These are phyloP conservation scores for Diplodia mutila DNA, from an alignment of 2,329 filamentous ascomycete species.

Conservation along the genomic window DNA sequence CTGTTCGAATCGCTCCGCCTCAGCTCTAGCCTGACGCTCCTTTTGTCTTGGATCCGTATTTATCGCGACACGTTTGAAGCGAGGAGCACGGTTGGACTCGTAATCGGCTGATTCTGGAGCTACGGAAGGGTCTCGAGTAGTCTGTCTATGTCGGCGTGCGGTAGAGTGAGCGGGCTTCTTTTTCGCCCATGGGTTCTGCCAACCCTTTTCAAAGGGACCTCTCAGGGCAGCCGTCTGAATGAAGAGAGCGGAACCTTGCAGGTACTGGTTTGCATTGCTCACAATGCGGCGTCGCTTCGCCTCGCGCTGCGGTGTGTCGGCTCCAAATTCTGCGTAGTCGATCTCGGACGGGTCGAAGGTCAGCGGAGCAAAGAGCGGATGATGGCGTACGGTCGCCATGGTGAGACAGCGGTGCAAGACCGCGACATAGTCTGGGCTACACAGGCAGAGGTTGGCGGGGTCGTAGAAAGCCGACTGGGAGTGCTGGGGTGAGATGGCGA, in stretches of 20 bases:
- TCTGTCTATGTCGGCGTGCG: background rate
- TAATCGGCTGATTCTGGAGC: background rate
- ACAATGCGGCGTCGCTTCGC: constrained; percentile 63
- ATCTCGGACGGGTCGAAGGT: background rate
- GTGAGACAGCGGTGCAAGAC: constrained; percentile 9
- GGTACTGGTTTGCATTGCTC: constrained; percentile 60
- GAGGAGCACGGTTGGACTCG: background rate
- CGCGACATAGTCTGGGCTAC: background rate
- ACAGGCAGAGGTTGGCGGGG: background rate
- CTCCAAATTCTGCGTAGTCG: background rate
- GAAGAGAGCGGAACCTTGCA: constrained; percentile 59
- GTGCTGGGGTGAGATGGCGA: background rate
- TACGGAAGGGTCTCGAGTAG: background rate
- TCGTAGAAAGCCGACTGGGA: background rate
- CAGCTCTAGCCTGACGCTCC: constrained; percentile 1
- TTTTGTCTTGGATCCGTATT: background rate
- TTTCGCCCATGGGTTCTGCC: constrained; percentile 43
- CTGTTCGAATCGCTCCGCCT: background rate
- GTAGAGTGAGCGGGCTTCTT: background rate
- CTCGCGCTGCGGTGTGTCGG: constrained; percentile 39
- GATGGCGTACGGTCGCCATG: constrained; percentile 9
- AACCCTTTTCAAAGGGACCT: constrained; percentile 60
- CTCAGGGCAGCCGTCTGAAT: constrained; percentile 64
- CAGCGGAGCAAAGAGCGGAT: background rate
- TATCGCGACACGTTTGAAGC: background rate